Evolutionary conservation across 345 rosid genomes (phyloP), one percentile per base, ranked within the genome.

Genomic region (Theobroma cacao): DNA sequence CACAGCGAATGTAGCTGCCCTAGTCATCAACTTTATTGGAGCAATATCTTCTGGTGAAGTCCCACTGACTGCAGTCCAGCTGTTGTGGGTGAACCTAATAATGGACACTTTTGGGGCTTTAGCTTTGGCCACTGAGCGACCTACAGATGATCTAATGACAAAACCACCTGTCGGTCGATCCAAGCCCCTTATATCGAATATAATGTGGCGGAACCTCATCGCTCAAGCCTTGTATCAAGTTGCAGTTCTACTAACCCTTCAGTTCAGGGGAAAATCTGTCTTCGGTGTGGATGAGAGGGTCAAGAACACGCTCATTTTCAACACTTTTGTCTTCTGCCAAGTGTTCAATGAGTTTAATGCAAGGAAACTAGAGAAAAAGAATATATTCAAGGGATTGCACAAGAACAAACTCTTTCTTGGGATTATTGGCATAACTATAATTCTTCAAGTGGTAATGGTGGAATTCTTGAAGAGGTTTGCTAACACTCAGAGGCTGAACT

Each of bases 81-180:
- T 87, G 1, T 11, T 87, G 72, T 87, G 88, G 88, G 86, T 85
- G 80, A 87, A 85, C 36, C 59, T 87, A 14, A 87, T 87, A 38
- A 87, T 87, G 88, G 88, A 85, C 50, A 85, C 88, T 0, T 45
- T 85, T 15, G 90, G 86, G 5, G 85, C 90, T 17, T 31, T 85
- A 33, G 86, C 85, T 20, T 59, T 84, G 50, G 86, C 89, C 45
- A 84, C 87, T 0, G 87, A 87, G 26, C 77, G 28, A 43, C 87
- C 87, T 10, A 80, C 79, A 67, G 62, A 80, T n/a, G 80, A 79
- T 15, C 86, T 87, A 63, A 82, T 84, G 89, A 52, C 63, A 28
- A 82, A 80, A 56, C 47, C 58, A 1, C 86, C 89, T 0, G 83
- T 84, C 4, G 89, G 86, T 2, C 62, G 85, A 26, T 68, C 80